Conservation (phyloP, 139 green algal species). For the Chlamydomonas incerta region DNA sequence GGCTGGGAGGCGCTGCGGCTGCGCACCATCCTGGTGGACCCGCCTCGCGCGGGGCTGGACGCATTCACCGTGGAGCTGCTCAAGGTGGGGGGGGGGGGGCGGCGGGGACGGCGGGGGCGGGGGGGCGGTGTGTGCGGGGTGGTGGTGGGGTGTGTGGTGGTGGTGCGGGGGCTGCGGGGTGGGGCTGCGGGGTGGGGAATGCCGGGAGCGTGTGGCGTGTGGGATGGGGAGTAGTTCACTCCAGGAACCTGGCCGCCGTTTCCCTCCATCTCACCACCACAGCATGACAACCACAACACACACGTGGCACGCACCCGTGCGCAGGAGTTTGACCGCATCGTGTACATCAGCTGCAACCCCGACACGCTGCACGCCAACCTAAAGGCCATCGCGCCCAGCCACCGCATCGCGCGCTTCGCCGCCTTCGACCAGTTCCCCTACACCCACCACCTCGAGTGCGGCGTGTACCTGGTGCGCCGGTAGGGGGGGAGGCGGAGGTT, state of each 20-base stretch:
- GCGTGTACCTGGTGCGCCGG: constrained; percentile 73
- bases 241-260: not conserved
- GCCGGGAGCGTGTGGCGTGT: too few species aligned
- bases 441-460: constrained; percentile 90
- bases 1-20: constrained; percentile 70
- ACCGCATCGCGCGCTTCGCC: constrained; percentile 82
- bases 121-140: too few species aligned
- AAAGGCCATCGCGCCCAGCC: constrained; percentile 54
- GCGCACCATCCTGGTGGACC: constrained; percentile 88
- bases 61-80: constrained; percentile 43
- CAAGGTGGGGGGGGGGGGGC: not conserved
- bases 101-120: too few species aligned
- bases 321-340: constrained; percentile 79
- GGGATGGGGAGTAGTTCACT: not conserved
- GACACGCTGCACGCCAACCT: constrained; percentile 84
- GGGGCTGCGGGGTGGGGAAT: too few species aligned
- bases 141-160: too few species aligned
- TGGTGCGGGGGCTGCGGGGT: too few species aligned
- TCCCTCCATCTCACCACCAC: not conserved
- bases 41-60: constrained; percentile 69
- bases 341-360: constrained; percentile 98
- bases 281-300: too few species aligned
- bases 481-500: not conserved
- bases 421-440: constrained; percentile 97
- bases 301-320: constrained; percentile 39